These are phyloP conservation scores for Pyricularia grisea DNA, from an alignment of 2,329 filamentous ascomycete genomes.

Conservation along the genomic window DNA sequence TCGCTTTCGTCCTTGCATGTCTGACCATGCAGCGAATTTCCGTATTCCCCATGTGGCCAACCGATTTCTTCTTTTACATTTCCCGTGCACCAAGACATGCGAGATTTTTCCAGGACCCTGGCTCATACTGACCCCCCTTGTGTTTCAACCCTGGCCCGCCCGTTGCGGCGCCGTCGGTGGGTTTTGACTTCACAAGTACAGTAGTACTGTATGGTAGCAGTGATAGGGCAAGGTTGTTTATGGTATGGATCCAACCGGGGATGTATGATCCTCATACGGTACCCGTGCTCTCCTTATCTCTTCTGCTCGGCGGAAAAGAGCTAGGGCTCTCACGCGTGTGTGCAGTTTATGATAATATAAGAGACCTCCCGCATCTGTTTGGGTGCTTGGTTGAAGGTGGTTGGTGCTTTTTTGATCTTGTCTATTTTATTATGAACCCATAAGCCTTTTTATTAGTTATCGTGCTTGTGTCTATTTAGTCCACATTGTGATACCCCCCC, in stretches of 20 bases:
- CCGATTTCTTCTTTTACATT: neutral
- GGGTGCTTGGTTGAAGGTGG: neutral
- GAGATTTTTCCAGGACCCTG: neutral
- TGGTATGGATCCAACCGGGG: neutral
- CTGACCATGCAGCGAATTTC: neutral
- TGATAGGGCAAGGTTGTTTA: neutral
- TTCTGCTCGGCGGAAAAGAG: neutral
- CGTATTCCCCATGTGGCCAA: neutral
- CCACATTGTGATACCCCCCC: neutral
- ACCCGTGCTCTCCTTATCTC: neutral
- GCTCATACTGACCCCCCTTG: neutral
- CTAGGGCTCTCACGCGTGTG: neutral
- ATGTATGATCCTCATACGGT: slow-evolving; percentile 1
- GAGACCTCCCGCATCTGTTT: neutral
- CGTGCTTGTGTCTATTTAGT: neutral
- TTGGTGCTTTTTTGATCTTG: neutral
- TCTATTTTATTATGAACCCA: neutral
- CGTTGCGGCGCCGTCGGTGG: neutral
- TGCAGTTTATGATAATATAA: neutral
- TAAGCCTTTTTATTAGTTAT: neutral
- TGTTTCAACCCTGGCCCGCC: neutral
- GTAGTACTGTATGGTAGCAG: neutral
- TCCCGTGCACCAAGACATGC: neutral
- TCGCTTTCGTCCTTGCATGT: neutral
- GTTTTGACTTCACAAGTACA: neutral